A percentile compares a stretch with the other conserved stretches of the same genome.
phyloP scores from a whole-genome alignment of 441 rosid species.

The Croton setiger region DNA sequence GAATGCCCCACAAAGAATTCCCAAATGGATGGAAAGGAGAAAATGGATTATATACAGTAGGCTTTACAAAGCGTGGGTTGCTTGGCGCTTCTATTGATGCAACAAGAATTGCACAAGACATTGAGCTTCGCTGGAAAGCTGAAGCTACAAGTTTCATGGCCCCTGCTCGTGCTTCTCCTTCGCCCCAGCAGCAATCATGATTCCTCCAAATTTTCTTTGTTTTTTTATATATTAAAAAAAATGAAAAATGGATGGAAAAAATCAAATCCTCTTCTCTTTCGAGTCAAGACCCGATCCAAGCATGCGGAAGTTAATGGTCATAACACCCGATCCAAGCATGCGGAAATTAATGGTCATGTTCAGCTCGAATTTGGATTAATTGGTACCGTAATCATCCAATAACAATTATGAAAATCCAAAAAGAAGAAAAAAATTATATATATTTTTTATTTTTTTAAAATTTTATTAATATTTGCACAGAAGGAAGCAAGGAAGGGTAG shows the following conservation, averaged over 20 bases:
- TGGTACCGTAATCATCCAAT: too few relatives aligned
- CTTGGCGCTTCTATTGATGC: slow-evolving; percentile 75
- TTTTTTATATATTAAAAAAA: too few relatives aligned
- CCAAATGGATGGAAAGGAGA: slow-evolving; percentile 90
- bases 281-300: neutral
- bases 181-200: slow-evolving; percentile 9
- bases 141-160: slow-evolving; percentile 23
- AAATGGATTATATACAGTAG: slow-evolving; percentile 70
- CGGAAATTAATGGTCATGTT: too few relatives aligned
- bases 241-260: too few relatives aligned
- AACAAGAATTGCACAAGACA: slow-evolving; percentile 56
- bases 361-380: too few relatives aligned
- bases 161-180: slow-evolving; percentile 13
- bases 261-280: neutral
- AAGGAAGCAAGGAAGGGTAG: neutral
- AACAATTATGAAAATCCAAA: too few relatives aligned
- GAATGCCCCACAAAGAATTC: slow-evolving; percentile 52
- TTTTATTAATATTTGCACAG: too few relatives aligned
- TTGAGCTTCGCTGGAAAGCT: slow-evolving; percentile 36
- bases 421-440: too few relatives aligned
- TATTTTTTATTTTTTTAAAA: too few relatives aligned
- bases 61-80: slow-evolving; percentile 74
- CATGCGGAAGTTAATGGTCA: neutral
- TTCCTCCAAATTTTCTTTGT: neutral
- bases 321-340: too few relatives aligned